A percentile compares a stretch with the other conserved stretches of the same genome.
phyloP scores from a whole-genome alignment of 2,329 filamentous ascomycete species.

The Phoma sp. region DNA sequence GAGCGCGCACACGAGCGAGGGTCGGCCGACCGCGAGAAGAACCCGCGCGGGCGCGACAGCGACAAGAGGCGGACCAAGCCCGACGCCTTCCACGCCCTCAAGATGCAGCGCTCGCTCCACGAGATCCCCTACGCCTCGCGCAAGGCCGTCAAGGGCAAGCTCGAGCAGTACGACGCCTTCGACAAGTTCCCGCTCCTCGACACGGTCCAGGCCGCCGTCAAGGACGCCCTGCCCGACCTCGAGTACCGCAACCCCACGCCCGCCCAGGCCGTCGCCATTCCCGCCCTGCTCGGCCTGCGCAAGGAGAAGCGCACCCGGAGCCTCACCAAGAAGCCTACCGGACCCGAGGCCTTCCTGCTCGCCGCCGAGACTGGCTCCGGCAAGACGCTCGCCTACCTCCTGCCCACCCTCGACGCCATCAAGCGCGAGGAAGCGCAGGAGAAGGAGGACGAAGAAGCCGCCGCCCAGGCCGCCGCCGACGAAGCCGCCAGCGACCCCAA shows the following conservation, averaged over 20 bases:
- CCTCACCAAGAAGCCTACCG: conserved; percentile 42
- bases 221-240: conserved; percentile 79
- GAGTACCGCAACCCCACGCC: conserved; percentile 82
- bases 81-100: conserved; percentile 78
- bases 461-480: conserved; percentile 61
- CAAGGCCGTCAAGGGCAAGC: conserved; percentile 65
- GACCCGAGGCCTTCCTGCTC: conserved; percentile 75
- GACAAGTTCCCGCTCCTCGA: conserved; percentile 81
- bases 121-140: conserved; percentile 78
- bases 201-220: conserved; percentile 73
- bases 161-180: conserved; percentile 76
- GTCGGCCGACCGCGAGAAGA: conserved; percentile 8
- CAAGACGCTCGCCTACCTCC: conserved; percentile 91
- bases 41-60: conserved; percentile 24
- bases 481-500: conserved; percentile 45
- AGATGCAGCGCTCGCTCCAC: conserved; percentile 86
- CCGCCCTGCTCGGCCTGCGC: conserved; percentile 72
- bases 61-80: conserved; percentile 46
- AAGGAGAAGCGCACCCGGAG: conserved; percentile 43
- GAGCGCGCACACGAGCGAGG: conserved; percentile 14
- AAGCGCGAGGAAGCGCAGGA: conserved; percentile 74
- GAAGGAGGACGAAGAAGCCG: conserved; percentile 54
- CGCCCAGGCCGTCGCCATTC: conserved; percentile 88
- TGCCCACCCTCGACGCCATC: conserved; percentile 84
- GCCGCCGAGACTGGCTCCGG: conserved; percentile 97